Evolutionary conservation across 352 stramenopile species (phyloP), one percentile per base, ranked within the genome.

Genomic region (Pythium aphanidermatum): DNA sequence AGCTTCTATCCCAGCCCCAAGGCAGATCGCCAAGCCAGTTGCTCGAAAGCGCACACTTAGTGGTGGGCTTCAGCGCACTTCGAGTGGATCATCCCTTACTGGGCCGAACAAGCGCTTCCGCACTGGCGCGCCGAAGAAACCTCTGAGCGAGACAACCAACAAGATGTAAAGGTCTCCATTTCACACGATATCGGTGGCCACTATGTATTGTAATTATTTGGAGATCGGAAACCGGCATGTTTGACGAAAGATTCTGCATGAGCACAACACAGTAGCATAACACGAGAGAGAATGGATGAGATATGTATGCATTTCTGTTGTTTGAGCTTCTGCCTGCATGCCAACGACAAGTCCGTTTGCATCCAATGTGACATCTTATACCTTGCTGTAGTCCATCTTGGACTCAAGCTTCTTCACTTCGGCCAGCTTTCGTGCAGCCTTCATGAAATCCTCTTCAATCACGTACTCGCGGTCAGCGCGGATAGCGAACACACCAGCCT

Each of bases 401-500:
- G 85, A 98, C 78, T 99, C 97, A 34, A 99, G 86, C 74, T 99
- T 99, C 91, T 99, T 99, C 48, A 88, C 96, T 56, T 99, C 97
- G 25, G 88, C 86, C 58, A 99, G 87, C 82, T 99, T 99, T 46
- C 97, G 86, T 38, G 95, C 96, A 2, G 97, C 97, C 83, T 99
- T 99, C 95, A 99, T 99, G 66, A 99, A 99, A 68, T 99, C 97
- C 62, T 99, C 96, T 65, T 99, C 96, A 16, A 99, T 68, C 20
- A 99, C 95, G 77, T 99, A 99, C 61, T 98, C 96, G 34, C 97
- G 83, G 65, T 99, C 96, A 10, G 85, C 91, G 36, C 97, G 89
- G 68, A 99, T 99, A 23, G 97, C 97, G 79, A 99, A 99, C 51
- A 99, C 74, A 40, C 86, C 89, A 24, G 89, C 86, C 62, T 97